A percentile compares a stretch with the other conserved stretches of the same genome.
Evolutionary conservation across 345 rosid species (phyloP).

Genomic region (Pistacia vera): DNA sequence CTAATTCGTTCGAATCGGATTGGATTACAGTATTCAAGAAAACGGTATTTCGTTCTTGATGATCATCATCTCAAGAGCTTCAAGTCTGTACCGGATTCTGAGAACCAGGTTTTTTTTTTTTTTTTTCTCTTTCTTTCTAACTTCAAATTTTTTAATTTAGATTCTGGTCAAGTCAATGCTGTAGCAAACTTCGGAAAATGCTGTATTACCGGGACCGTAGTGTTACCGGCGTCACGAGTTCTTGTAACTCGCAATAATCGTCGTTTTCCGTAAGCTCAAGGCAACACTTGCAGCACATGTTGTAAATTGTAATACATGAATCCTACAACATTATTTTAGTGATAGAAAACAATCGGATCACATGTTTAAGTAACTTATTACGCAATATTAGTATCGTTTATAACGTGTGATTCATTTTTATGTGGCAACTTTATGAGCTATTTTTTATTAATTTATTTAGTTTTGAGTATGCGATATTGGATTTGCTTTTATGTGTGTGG

Average conservation of each 20-base stretch:
- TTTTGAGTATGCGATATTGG: neutral
- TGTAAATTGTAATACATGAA: too few relatives aligned
- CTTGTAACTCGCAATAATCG: too few relatives aligned
- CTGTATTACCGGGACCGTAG: too few relatives aligned
- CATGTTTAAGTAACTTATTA: too few relatives aligned
- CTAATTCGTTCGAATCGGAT: constrained; percentile 75
- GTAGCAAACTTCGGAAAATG: neutral
- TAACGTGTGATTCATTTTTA: too few relatives aligned
- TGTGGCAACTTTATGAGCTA: too few relatives aligned
- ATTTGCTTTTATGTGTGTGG: neutral
- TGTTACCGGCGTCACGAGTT: too few relatives aligned
- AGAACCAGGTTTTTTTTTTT: constrained; percentile 51
- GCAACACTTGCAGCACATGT: too few relatives aligned
- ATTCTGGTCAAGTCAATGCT: neutral
- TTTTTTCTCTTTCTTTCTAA: neutral
- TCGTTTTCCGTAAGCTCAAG: too few relatives aligned
- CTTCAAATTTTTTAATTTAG: neutral
- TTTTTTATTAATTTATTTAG: neutral
- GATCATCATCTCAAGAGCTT: constrained; percentile 74
- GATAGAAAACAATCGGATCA: too few relatives aligned
- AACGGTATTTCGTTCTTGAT: constrained; percentile 75
- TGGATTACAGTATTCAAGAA: constrained; percentile 81
- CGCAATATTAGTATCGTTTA: too few relatives aligned
- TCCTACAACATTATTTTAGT: too few relatives aligned
- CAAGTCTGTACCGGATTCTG: constrained; percentile 66